Percentiles rank a stretch among this genome's conserved stretches.
These are phyloP conservation scores for Arthromyces matolae DNA, from an alignment of 768 basidiomycete genomes.

Conservation along the genomic window DNA sequence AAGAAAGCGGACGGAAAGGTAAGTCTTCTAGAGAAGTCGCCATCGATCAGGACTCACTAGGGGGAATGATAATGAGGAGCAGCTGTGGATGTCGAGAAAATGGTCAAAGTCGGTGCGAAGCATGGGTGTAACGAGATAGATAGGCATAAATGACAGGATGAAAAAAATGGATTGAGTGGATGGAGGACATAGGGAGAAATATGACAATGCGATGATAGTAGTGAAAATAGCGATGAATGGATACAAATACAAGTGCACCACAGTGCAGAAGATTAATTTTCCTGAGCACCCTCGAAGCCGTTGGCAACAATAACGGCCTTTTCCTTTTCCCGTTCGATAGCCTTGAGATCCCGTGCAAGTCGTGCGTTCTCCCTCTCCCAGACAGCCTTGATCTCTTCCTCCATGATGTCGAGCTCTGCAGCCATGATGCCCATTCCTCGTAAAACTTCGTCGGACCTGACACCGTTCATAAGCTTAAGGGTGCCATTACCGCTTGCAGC, in stretches of 20 bases:
- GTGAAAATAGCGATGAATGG: slow-evolving; percentile 1
- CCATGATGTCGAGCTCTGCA: slow-evolving; percentile 34
- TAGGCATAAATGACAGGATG: slow-evolving; percentile 15
- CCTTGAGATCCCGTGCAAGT: slow-evolving; percentile 42
- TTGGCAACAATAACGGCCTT: slow-evolving; percentile 7
- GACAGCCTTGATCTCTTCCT: slow-evolving; percentile 50
- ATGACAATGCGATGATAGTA: slow-evolving; percentile 8
- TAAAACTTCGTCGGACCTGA: slow-evolving; percentile 66
- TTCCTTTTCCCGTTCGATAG: slow-evolving; percentile 20
- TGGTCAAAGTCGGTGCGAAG: slow-evolving; percentile 11
- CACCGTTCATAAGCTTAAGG: slow-evolving; percentile 55
- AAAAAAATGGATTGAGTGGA: neutral
- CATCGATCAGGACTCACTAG: slow-evolving; percentile 7
- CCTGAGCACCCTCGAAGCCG: slow-evolving; percentile 19
- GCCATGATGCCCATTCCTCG: slow-evolving; percentile 58
- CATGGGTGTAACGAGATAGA: slow-evolving; percentile 9
- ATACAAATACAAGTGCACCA: neutral
- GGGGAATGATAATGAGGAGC: slow-evolving; percentile 6
- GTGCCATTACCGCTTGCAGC: slow-evolving; percentile 41
- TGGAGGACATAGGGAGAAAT: slow-evolving; percentile 5
- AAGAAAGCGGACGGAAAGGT: neutral
- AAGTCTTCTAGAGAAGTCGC: slow-evolving; percentile 14
- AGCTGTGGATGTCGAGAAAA: slow-evolving; percentile 1
- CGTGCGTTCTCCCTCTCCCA: slow-evolving; percentile 50
- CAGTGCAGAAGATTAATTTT: slow-evolving; percentile 15